A percentile compares a stretch with the other conserved stretches of the same genome.
These are phyloP conservation scores for Medakamo hakoo DNA, from an alignment of 139 green algal species.

Conservation along the genomic window DNA sequence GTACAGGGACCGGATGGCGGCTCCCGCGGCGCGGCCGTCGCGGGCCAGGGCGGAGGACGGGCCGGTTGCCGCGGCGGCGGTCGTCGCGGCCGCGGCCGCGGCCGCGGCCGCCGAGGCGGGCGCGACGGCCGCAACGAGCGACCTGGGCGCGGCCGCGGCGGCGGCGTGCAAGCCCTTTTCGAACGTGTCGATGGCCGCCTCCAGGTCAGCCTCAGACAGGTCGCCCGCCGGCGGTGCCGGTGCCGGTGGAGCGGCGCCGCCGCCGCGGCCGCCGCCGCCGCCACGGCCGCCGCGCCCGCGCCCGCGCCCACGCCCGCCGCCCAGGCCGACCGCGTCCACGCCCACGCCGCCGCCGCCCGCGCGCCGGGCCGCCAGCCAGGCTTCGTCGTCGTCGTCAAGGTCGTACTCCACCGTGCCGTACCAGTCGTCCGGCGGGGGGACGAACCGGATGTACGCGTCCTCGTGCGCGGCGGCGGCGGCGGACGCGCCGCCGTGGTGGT, in stretches of 20 bases:
- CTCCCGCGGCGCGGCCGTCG: background rate
- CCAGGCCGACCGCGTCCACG: background rate
- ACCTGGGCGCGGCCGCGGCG: no score
- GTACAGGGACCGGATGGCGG: background rate
- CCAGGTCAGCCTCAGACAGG: slow-evolving; percentile 5
- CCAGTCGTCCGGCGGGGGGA: slow-evolving; percentile 2
- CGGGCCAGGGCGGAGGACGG: background rate
- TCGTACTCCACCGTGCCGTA: slow-evolving; percentile 11
- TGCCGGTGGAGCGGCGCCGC: no score
- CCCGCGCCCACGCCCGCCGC: no score
- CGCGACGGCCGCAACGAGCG: background rate
- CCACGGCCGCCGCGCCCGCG: no score
- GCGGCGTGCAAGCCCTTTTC: slow-evolving; percentile 11
- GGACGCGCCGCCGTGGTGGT: background rate
- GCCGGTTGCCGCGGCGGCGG: no score
- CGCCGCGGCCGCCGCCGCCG: no score
- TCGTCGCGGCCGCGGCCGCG: background rate
- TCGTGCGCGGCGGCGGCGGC: background rate
- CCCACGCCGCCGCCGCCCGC: background rate
- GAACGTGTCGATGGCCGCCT: slow-evolving; percentile 5
- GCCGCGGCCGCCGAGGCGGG: background rate
- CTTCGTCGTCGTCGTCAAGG: slow-evolving; percentile 13
- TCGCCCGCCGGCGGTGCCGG: background rate
- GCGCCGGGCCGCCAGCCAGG: slow-evolving; percentile 4
- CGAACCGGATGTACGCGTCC: slow-evolving; percentile 8